These are phyloP conservation scores for Sideroxylon spinosum DNA, from an alignment of 179 eudicot species.

Conservation along the genomic window DNA sequence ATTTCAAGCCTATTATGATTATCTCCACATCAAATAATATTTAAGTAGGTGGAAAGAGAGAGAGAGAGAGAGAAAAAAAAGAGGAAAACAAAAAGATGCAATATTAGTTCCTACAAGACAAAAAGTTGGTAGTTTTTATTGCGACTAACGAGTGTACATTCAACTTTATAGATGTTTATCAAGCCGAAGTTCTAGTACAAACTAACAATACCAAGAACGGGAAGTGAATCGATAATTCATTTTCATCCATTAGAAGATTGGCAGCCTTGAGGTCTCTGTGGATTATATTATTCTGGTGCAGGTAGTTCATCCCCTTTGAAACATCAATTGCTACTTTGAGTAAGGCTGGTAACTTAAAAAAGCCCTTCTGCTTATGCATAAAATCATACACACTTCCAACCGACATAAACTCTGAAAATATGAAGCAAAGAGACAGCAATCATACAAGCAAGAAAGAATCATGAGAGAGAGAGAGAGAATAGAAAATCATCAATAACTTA, in stretches of 20 bases:
- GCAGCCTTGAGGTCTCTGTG: slow-evolving; percentile 59
- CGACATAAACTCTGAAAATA: slow-evolving; percentile 42
- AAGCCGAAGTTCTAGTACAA: too few species aligned
- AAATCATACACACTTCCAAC: slow-evolving; percentile 50
- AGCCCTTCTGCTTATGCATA: slow-evolving; percentile 38
- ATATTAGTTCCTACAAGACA: too few species aligned
- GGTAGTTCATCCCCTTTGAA: slow-evolving; percentile 53
- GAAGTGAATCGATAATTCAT: slow-evolving; percentile 31
- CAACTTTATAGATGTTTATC: too few species aligned
- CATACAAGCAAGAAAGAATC: neutral
- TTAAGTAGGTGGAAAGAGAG: too few species aligned
- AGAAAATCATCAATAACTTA: neutral
- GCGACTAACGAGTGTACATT: too few species aligned
- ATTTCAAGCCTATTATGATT: too few species aligned
- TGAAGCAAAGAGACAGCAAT: neutral
- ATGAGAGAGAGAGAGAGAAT: neutral
- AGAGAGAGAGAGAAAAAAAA: too few species aligned
- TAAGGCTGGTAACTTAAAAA: slow-evolving; percentile 36
- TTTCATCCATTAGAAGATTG: slow-evolving; percentile 52
- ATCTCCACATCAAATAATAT: too few species aligned
- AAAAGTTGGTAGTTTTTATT: too few species aligned
- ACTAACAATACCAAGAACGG: neutral
- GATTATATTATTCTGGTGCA: slow-evolving; percentile 54
- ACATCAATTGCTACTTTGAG: slow-evolving; percentile 50
- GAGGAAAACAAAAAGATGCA: too few species aligned